phyloP scores from a whole-genome alignment of 345 rosid genomes.

The Euphorbia pulcherrima region DNA sequence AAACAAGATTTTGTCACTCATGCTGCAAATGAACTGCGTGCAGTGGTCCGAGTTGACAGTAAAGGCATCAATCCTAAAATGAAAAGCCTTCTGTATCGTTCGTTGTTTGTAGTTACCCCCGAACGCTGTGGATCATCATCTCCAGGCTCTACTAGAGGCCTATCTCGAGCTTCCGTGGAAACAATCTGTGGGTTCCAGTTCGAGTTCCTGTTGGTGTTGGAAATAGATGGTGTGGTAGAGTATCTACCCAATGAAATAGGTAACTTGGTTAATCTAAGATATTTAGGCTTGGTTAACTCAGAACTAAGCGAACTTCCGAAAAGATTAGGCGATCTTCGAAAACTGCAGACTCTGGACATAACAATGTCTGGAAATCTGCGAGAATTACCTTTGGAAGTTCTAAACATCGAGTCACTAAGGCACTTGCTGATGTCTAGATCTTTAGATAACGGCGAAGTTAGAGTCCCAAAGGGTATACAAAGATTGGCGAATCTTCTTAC shows the following conservation, averaged over 20 bases:
- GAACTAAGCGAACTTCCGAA: conserved; percentile 12
- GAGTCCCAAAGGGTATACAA: conserved; percentile 12
- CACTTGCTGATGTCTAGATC: conserved; percentile 15
- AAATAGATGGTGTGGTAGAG: conserved; percentile 6
- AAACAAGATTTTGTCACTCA: conserved; percentile 3
- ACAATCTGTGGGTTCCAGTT: conserved; percentile 12
- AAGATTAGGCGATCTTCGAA: conserved; percentile 15
- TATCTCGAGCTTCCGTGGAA: conserved; percentile 14
- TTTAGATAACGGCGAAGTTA: neutral
- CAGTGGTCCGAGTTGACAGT: neutral
- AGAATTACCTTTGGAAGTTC: neutral
- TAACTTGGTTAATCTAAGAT: conserved; percentile 15
- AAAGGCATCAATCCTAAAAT: neutral
- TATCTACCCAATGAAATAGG: conserved; percentile 16
- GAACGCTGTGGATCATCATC: neutral
- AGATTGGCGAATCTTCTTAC: conserved; percentile 4
- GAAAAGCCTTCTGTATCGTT: neutral
- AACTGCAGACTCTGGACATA: conserved; percentile 17
- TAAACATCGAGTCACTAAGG: conserved; percentile 12
- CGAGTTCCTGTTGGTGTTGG: conserved; percentile 16
- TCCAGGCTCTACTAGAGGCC: neutral
- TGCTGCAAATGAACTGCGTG: neutral
- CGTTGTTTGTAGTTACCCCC: neutral
- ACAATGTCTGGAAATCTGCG: neutral
- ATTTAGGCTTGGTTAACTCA: conserved; percentile 11